Base-by-base conservation (phyloP, 78 protist genomes). In the Capsaspora owczarzaki region DNA sequence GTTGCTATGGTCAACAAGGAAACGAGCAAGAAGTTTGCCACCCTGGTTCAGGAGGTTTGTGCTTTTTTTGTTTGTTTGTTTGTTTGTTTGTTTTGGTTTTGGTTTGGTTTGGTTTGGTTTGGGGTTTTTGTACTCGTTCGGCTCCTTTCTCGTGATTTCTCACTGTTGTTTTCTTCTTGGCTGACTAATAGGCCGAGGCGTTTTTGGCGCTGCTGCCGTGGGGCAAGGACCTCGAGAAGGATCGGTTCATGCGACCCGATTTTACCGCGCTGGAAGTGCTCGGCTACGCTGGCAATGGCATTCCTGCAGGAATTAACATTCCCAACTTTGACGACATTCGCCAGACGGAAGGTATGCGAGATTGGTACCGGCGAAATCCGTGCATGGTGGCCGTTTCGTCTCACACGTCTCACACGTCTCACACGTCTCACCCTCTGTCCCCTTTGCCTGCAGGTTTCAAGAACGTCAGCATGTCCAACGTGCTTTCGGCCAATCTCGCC, bases 391-490 rank as follows among this genome's bases (percentile, higher is more conserved):
- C 10, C 35, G 6, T 33, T 63, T 33, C 35, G 35, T 19, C n/a
- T n/a, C n/a, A n/a, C n/a, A n/a, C n/a, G n/a, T n/a, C n/a, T n/a
- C n/a, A n/a, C n/a, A n/a, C n/a, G n/a, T n/a, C n/a, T n/a, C 20
- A 6, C 37, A 19, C 43, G 35, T 10, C 71, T 63, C 22, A 19
- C 10, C 37, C 20, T 10, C 10, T 19, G 37, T 33, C 10, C 20
- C 37, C 33, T 79, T 78, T 6, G n/a, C n/a, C n/a, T n/a, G n/a
- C n/a, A n/a, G 95, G 95, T 33, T 91, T 91, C 82, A 91, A 91
- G 90, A 91, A 91, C 51, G 95, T 91, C 23, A 68, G 78, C 60
- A 79, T 91, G 2, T 90, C 86, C 44, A 91, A 91, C 78, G 90
- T 86, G 38, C 76, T 84, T 6, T 5, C 51, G 2, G 82, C 89